Evolutionary conservation across 1,284 basidiomycete genomes (phyloP).

Genomic region (Leccinum griseonigrum): DNA sequence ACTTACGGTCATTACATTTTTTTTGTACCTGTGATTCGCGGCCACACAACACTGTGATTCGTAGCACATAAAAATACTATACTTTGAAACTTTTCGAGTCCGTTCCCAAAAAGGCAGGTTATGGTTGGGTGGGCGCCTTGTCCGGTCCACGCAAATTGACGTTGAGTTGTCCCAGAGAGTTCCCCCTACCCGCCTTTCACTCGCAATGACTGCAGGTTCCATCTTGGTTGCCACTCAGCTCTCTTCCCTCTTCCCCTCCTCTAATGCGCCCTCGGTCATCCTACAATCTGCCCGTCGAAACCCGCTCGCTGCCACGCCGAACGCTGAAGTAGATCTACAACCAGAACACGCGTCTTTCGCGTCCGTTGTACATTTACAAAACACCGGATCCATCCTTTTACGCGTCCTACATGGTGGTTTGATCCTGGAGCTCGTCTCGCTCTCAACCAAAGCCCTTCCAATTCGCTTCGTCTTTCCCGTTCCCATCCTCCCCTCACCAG

Average conservation of each 20-base stretch:
- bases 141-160: background rate
- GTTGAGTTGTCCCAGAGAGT: background rate
- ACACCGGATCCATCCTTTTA: constrained; percentile 67
- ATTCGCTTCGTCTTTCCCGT: constrained; percentile 80
- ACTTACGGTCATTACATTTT: background rate
- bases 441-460: constrained; percentile 60
- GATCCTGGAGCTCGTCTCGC: constrained; percentile 73
- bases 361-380: constrained; percentile 53
- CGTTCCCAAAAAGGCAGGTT: constrained; percentile 28
- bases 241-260: constrained; percentile 56
- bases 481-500: constrained; percentile 63
- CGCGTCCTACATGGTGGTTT: constrained; percentile 75
- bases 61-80: too few species aligned
- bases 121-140: constrained; percentile 2
- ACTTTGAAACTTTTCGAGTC: background rate
- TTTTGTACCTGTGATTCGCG: background rate
- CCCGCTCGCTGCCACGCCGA: constrained; percentile 41
- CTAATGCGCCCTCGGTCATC: constrained; percentile 50
- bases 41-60: too few species aligned
- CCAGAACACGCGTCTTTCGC: constrained; percentile 75
- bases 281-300: constrained; percentile 58
- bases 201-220: constrained; percentile 39
- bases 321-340: constrained; percentile 52
- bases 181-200: background rate
- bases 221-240: constrained; percentile 62